phyloP scores from a whole-genome alignment of 495 filamentous ascomycete genomes.

The Penicillium argentinense region DNA sequence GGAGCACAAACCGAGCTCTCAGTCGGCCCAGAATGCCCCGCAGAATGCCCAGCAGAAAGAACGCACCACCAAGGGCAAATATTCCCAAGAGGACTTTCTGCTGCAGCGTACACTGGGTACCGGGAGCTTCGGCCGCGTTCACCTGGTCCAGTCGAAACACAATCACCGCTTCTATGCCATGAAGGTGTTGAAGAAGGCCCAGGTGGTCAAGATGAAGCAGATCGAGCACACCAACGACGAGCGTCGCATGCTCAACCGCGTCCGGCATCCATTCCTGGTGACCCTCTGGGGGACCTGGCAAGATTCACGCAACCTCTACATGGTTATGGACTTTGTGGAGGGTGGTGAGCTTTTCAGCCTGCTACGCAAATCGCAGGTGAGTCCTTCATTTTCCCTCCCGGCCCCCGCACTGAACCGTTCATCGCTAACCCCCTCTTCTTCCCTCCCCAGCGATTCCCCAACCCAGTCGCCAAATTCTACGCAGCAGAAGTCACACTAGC shows the following conservation, averaged over 20 bases:
- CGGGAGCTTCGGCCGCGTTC: conserved; percentile 94
- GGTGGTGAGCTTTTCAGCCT: conserved; percentile 96
- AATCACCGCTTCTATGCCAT: conserved; percentile 97
- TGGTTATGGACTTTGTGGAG: conserved; percentile 99
- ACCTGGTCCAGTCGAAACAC: conserved; percentile 94
- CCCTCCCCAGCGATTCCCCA: conserved; percentile 80
- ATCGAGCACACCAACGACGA: conserved; percentile 99
- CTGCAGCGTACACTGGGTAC: conserved; percentile 91
- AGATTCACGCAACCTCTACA: conserved; percentile 92
- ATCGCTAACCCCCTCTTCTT: neutral
- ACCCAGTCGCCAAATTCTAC: conserved; percentile 98
- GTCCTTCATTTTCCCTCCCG: conserved; percentile 24
- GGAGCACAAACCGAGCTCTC: conserved; percentile 1
- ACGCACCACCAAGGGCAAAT: conserved; percentile 95
- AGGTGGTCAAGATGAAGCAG: conserved; percentile 99
- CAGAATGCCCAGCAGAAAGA: conserved; percentile 28
- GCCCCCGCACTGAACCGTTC: neutral
- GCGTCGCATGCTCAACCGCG: conserved; percentile 87
- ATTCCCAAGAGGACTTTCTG: conserved; percentile 83
- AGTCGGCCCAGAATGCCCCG: conserved; percentile 12
- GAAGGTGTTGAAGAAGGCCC: conserved; percentile 96
- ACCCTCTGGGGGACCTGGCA: conserved; percentile 99
- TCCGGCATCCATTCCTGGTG: conserved; percentile 95
- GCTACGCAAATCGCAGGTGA: conserved; percentile 92
- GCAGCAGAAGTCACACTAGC: conserved; percentile 95